These are phyloP conservation scores for Micractinium conductrix DNA, from an alignment of 139 green algal genomes.

Conservation along the genomic window DNA sequence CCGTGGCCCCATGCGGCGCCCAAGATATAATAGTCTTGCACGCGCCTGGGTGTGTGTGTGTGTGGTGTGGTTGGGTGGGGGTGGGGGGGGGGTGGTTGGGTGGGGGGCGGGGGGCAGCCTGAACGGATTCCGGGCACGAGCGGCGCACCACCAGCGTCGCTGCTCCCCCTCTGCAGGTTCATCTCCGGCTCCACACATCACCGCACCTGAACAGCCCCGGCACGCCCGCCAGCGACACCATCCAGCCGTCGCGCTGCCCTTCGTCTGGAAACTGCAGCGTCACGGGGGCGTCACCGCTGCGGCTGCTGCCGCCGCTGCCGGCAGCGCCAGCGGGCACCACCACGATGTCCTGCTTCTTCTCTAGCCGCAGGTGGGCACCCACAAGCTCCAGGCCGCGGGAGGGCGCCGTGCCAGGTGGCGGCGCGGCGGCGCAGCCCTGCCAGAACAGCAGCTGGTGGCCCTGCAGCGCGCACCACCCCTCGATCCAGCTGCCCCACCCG, in stretches of 20 bases:
- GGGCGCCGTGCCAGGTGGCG: background rate
- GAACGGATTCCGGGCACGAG: no score
- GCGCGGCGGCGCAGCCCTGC: background rate
- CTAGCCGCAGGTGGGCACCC: conserved; percentile 28
- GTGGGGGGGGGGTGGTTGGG: no score
- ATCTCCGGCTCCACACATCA: no score
- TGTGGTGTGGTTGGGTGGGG: no score
- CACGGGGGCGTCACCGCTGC: background rate
- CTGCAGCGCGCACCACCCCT: background rate
- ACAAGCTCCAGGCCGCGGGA: conserved; percentile 32
- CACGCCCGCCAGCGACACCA: conserved; percentile 35
- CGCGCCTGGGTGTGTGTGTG: background rate
- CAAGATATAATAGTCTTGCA: conserved; percentile 40
- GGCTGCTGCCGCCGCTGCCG: no score
- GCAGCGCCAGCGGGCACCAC: background rate
- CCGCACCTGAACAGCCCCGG: conserved; percentile 40
- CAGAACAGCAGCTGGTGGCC: conserved; percentile 9
- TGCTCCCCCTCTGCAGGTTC: no score
- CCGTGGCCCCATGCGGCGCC: conserved; percentile 39
- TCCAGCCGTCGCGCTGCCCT: conserved; percentile 35
- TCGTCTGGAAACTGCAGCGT: background rate
- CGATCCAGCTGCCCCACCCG: conserved; percentile 5
- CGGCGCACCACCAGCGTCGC: no score
- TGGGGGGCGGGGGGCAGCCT: no score
- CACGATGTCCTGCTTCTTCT: background rate